Evolutionary conservation across 176 grass and related monocot species (phyloP), one percentile per base, ranked within the genome.

Genomic region (Bonia amplexicaulis): DNA sequence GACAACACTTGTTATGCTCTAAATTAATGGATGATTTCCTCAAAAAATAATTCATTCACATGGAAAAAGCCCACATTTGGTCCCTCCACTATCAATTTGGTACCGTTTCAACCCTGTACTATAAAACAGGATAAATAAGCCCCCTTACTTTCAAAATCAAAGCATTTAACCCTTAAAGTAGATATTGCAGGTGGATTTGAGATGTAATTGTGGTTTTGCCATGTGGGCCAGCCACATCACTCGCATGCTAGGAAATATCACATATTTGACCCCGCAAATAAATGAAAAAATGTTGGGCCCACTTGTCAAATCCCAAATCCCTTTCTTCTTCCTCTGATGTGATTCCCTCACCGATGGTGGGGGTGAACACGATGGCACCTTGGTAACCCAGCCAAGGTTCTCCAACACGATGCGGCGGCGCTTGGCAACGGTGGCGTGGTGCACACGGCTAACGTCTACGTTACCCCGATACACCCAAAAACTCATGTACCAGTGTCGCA

Each of bases 361-460:
- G 2, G 57, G n/a, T 60, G 22, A 25, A n/a, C 57, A 25, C 10
- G 0, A 25, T 0, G 4, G 11, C n/a, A 4, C 58, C 58, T 60
- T 60, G 58, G 20, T n/a, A 60, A 60, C 58, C 58, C n/a, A 59
- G 3, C 9, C 9, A 5, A 60, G n/a, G n/a, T 26, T 60, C n/a
- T 60, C 58, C 58, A 60, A 26, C 22, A 60, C 1, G 1, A 60
- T 25, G 10, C 4, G 1, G 3, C 1, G 9, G 9, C 4, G 3
- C 4, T 61, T 0, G 3, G 9, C n/a, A 61, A 12, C 11, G 1
- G 10, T 26, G 4, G 11, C 4, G 4, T 2, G 4, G 11, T 61
- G n/a, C 3, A 12, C 10, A 26, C n/a, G 0, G 11, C 1, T 61
- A 4, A 26, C 4, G 1, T 26, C n/a, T 12, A 12, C 0, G 0